A percentile compares a stretch with the other conserved stretches of the same genome.
Evolutionary conservation across 2,329 filamentous ascomycete genomes (phyloP).

Genomic region (Helotiales sp.): DNA sequence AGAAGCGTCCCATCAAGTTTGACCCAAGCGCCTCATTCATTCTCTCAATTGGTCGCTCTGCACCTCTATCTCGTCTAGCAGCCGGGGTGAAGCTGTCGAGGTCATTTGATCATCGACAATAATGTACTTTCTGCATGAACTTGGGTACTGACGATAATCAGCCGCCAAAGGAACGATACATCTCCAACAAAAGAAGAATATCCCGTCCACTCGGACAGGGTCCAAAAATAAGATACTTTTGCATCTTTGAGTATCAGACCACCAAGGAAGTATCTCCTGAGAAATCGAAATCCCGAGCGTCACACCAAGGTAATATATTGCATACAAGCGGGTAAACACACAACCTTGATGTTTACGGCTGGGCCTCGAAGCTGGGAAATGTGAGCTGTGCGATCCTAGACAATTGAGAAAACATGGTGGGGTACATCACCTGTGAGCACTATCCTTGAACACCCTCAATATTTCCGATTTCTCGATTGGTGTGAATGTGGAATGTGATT

Average conservation of each 20-base stretch:
- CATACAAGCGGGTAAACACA: conserved; percentile 3
- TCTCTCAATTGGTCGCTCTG: too few species aligned
- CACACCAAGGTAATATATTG: conserved; percentile 1
- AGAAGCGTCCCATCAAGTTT: too few species aligned
- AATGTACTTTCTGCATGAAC: neutral
- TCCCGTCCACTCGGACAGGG: neutral
- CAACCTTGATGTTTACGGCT: conserved; percentile 1
- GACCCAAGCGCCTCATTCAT: too few species aligned
- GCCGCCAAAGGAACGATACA: neutral
- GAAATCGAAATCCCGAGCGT: neutral
- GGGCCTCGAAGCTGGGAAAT: conserved; percentile 7
- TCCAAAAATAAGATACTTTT: neutral
- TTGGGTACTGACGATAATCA: neutral
- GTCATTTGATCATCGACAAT: neutral
- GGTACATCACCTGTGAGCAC: conserved; percentile 2
- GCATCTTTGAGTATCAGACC: neutral
- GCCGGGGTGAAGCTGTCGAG: neutral
- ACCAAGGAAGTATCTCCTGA: neutral
- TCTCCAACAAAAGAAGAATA: neutral
- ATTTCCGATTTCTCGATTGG: neutral
- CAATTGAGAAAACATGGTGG: neutral
- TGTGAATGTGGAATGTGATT: neutral
- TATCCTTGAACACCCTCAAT: neutral
- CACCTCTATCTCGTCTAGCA: too few species aligned
- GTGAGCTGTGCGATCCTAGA: neutral